Base-by-base conservation (phyloP, 352 stramenopile genomes). In the Thalassiosira hispida region DNA sequence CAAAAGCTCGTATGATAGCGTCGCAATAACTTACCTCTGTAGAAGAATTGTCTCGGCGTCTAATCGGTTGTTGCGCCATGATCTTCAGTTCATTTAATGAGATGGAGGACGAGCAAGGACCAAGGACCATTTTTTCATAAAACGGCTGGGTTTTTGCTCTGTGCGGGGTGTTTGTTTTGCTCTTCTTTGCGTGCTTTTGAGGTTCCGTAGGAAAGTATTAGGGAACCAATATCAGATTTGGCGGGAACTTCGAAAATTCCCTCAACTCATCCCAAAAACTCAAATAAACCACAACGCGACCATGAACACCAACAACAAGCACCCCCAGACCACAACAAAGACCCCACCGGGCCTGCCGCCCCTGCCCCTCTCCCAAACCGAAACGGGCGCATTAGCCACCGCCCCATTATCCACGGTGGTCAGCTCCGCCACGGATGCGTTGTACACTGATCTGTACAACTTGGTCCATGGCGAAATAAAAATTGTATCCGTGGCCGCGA, bases 371-470 rank as follows among this genome's bases (percentile, higher is more conserved):
- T 84, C 76, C 42, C 68, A 79, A 61, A 84, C 83, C 12, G 81
- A 88, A 66, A 80, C 84, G 79, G 88, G 88, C 14, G 81, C 84
- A 16, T 65, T 93, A 1, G 67, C 81, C 33, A 92, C 81, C 8
- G 83, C 86, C 35, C 85, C 89, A 0, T 55, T 94, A 14, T 76
- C 80, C 5, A 84, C 53, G 9, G 78, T 94, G 0, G 25, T 92
- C 16, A 83, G 89, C 55, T 56, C 89, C 4, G 55, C 83, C 0
- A 94, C 86, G 11, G 85, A 94, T 64, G 70, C 59, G 14, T 65
- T 93, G 1, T 94, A 93, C 63, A 62, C 79, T 49, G 86, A 94
- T 65, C 68, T 94, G 16, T 89, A 89, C 67, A 77, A 88, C 46
- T 87, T 94, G 64, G 77, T 85, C 2, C 71, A 91, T 51, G 83